Evolutionary conservation across 495 filamentous ascomycete genomes (phyloP).

Genomic region (Hyaloscypha finlandica): DNA sequence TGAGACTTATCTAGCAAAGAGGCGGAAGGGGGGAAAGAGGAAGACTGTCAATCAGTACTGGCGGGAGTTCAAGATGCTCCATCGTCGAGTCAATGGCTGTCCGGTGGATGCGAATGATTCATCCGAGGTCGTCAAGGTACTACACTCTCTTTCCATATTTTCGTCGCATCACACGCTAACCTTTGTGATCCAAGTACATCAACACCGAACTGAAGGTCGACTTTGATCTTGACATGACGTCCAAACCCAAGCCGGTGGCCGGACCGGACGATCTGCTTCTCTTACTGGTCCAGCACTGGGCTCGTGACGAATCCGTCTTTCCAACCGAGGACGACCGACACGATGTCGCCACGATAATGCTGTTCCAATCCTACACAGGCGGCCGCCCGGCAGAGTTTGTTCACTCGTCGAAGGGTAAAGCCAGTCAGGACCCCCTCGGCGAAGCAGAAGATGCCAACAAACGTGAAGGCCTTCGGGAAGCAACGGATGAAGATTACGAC

Average conservation of each 20-base stretch:
- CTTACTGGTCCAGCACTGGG: too few species aligned
- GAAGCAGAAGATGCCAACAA: constrained; percentile 23
- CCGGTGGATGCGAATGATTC: constrained; percentile 31
- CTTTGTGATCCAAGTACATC: constrained; percentile 21
- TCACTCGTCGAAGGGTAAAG: constrained; percentile 23
- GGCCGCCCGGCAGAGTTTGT: constrained; percentile 26
- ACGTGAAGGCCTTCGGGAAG: not conserved
- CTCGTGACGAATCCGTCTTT: constrained; percentile 27
- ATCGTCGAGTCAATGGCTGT: constrained; percentile 27
- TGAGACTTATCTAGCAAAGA: too few species aligned
- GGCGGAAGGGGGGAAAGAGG: constrained; percentile 5
- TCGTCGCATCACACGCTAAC: constrained; percentile 12
- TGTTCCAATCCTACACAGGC: constrained; percentile 29
- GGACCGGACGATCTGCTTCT: too few species aligned
- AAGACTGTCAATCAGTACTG: constrained; percentile 24
- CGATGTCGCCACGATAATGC: constrained; percentile 24
- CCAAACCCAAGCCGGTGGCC: constrained; percentile 29
- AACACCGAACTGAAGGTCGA: constrained; percentile 18
- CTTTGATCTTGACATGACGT: constrained; percentile 17
- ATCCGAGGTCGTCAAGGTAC: constrained; percentile 40
- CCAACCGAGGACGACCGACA: constrained; percentile 27
- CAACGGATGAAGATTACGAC: constrained; percentile 17
- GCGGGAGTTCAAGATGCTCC: constrained; percentile 31
- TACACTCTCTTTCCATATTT: not conserved
- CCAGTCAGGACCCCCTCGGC: constrained; percentile 24